These are phyloP conservation scores for Puccinia horiana DNA, from an alignment of 1,284 basidiomycete genomes.

Conservation along the genomic window DNA sequence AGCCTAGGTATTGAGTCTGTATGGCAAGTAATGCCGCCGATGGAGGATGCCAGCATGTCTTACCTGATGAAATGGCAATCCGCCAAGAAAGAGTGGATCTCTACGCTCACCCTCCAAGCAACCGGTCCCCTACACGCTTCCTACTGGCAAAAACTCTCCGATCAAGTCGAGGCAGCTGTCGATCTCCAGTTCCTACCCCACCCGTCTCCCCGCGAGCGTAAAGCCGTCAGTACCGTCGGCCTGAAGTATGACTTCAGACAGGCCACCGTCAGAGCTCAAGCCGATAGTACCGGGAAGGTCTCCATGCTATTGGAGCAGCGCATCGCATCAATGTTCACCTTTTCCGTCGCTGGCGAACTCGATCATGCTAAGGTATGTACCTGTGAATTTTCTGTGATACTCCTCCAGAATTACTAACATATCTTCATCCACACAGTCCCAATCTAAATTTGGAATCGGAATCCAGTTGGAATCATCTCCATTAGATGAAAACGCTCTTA, in stretches of 20 bases:
- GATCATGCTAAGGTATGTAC: slow-evolving; percentile 85
- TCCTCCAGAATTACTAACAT: neutral
- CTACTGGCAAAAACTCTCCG: slow-evolving; percentile 93
- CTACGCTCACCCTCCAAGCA: slow-evolving; percentile 81
- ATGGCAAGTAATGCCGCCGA: slow-evolving; percentile 73
- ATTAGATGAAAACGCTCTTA: slow-evolving; percentile 44
- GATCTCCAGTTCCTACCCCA: slow-evolving; percentile 82
- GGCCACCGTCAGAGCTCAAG: slow-evolving; percentile 86
- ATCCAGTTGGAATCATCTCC: slow-evolving; percentile 50
- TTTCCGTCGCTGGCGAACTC: slow-evolving; percentile 93
- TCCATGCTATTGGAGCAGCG: slow-evolving; percentile 92
- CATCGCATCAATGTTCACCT: slow-evolving; percentile 90
- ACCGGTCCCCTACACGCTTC: slow-evolving; percentile 84
- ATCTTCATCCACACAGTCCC: slow-evolving; percentile 14
- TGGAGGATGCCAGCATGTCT: slow-evolving; percentile 74
- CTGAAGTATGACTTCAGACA: slow-evolving; percentile 95
- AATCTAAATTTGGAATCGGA: slow-evolving; percentile 49
- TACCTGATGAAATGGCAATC: slow-evolving; percentile 75
- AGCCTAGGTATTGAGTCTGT: slow-evolving; percentile 89
- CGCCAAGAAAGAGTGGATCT: slow-evolving; percentile 75
- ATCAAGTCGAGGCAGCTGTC: slow-evolving; percentile 97
- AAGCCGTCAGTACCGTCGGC: slow-evolving; percentile 87
- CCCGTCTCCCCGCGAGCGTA: slow-evolving; percentile 69
- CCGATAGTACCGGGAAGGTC: slow-evolving; percentile 90
- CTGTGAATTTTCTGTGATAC: neutral